A percentile compares a stretch with the other conserved stretches of the same genome.
phyloP scores from a whole-genome alignment of 371 early-diverging fungal genomes.

The Mucor piriformis region DNA sequence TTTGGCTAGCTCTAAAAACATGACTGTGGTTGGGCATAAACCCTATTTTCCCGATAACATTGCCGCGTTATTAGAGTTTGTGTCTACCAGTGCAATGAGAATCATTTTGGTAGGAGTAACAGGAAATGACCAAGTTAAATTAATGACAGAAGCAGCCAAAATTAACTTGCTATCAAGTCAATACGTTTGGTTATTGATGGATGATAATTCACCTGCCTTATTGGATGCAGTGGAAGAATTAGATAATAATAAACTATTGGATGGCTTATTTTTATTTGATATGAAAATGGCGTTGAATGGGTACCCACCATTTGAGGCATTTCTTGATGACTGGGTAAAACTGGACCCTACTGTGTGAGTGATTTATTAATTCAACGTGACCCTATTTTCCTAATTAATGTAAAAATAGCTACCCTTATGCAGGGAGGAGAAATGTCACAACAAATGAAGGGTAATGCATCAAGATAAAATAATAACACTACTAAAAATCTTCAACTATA shows the following conservation, averaged over 20 bases:
- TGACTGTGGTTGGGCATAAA: conserved; percentile 35
- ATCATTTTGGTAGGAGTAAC: conserved; percentile 39
- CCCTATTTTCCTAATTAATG: not conserved
- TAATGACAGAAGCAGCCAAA: conserved; percentile 36
- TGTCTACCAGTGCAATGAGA: conserved; percentile 33
- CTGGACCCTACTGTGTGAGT: conserved; percentile 45
- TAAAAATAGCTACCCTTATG: conserved; percentile 50
- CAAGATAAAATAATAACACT: not conserved
- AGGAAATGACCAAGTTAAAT: conserved; percentile 26
- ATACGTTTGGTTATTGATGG: conserved; percentile 54
- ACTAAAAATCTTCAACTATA: conserved; percentile 6
- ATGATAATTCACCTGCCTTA: conserved; percentile 37
- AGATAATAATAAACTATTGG: not conserved
- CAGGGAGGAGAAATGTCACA: conserved; percentile 50
- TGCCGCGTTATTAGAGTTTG: conserved; percentile 18
- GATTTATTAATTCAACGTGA: not conserved
- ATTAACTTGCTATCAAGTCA: conserved; percentile 27
- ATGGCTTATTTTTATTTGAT: conserved; percentile 53
- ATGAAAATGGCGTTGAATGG: conserved; percentile 52
- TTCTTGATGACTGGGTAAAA: conserved; percentile 49
- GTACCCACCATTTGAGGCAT: conserved; percentile 52
- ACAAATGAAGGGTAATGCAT: conserved; percentile 55
- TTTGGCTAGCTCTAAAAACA: conserved; percentile 26
- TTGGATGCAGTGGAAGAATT: conserved; percentile 14
- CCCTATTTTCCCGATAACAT: conserved; percentile 28